Evolutionary conservation across 208 protist species (phyloP), one percentile per base, ranked within the genome.

Genomic region (Vickermania ingenoplastis): DNA sequence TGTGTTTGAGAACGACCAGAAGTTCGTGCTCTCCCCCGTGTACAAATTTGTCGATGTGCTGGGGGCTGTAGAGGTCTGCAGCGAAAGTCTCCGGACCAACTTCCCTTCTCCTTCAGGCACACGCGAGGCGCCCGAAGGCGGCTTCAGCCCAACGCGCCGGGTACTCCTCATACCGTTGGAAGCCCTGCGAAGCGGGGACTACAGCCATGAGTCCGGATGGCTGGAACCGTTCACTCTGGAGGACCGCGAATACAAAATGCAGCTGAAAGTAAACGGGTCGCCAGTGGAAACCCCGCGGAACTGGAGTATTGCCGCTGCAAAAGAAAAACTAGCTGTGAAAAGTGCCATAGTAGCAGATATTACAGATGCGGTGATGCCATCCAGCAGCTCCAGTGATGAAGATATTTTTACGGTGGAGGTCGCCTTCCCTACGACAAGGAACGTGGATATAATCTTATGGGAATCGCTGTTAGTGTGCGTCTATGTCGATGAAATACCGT

Each of bases 141-240:
- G 85, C 41, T 83, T 89, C 59, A 53, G 69, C 0, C 61, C 60
- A 1, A 69, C 62, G 21, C 75, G 70, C 3, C 80, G 83, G 25
- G 83, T 94, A 0, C 63, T 94, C 21, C 69, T 94, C 22, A 67
- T 91, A 54, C 71, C 87, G 23, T 67, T 94, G 31, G 71, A 75
- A 11, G 17, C 11, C 36, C n/a, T n/a, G n/a, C n/a, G n/a, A n/a
- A 45, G 36, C 17, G 23, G 41, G 14, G 69, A 65, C 11, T 89
- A 87, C 57, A 64, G 63, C 27, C 79, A 89, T 60, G 77, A 61
- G 0, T 63, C 61, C 22, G 83, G 87, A 28, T 94, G 87, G 83
- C 83, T 94, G 79, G 31, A 69, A 31, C 79, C 83, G 5, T 63
- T 80, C 49, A 69, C 75, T 29, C 48, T 88, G 30, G 87, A 91